Base-by-base conservation (phyloP, 495 filamentous ascomycete genomes). In the Tuber microsphaerosporum region DNA sequence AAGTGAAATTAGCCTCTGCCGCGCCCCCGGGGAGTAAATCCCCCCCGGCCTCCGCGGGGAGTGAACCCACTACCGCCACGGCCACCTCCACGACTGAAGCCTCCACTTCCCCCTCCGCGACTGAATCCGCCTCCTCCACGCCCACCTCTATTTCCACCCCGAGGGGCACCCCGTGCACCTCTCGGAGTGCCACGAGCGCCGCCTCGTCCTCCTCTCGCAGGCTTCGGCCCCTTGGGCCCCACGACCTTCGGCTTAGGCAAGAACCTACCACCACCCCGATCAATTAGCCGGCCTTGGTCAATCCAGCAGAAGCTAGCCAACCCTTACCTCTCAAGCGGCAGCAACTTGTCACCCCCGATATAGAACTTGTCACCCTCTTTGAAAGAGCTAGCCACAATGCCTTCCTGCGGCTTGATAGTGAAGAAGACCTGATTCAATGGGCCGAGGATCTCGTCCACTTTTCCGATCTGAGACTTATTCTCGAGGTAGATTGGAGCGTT, bases 401-500 rank as follows among this genome's bases (percentile, higher is more conserved):
- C 95, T 82, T 97, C 94, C 82, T 92, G 88, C 48, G 96, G 93
- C 86, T 97, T 98, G 84, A 99, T 89, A 75, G 95, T 98, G 89
- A 99, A 99, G 87, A 91, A 97, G 75, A 98, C 93, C 84, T 97
- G 91, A 87, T 96, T 97, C 84, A 99, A 91, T 72, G 94, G 80
- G 89, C 97, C 80, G 88, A 90, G 77, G 89, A 92, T 70, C 89
- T 97, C 51, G 87, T 98, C 72, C 92, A 98, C 83, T 94, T 97
- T 84, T 91, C 91, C 81, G 91, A 97, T 81, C 91, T 94, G 76
- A 89, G 89, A 75, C 94, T 97, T 98, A 87, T 98, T 98, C 88
- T 99, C 94, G 72, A 98, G 90, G 87, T 94, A 99, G 82, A 98
- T 97, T 72, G 93, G 93, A 56, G 96, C 95, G 86, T 98, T 98